These are phyloP conservation scores for Exsudoporus frostii DNA, from an alignment of 768 basidiomycete species.

Conservation along the genomic window DNA sequence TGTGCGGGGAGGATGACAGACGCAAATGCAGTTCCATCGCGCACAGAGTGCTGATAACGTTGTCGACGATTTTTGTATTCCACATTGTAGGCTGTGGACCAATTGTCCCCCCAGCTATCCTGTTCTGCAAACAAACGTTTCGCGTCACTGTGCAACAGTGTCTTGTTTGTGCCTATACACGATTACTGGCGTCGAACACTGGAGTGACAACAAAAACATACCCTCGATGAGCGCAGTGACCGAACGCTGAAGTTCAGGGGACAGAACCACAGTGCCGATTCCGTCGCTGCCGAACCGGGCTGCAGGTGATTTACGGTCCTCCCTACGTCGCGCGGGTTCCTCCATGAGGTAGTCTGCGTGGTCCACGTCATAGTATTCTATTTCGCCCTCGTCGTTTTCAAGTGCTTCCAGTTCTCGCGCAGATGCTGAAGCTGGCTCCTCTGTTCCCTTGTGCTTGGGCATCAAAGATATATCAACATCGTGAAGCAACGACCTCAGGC, in stretches of 20 bases:
- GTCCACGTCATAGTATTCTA: constrained; percentile 31
- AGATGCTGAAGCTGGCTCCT: constrained; percentile 14
- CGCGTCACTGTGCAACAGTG: constrained; percentile 63
- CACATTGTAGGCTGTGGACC: constrained; percentile 55
- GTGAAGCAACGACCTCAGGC: constrained; percentile 55
- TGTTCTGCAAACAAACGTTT: constrained; percentile 60
- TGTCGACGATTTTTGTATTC: constrained; percentile 61
- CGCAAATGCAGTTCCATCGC: constrained; percentile 83
- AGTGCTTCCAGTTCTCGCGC: constrained; percentile 57
- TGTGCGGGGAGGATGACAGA: constrained; percentile 83
- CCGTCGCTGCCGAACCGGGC: constrained; percentile 75
- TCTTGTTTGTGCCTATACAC: constrained; percentile 58
- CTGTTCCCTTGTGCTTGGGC: constrained; percentile 33
- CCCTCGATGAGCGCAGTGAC: constrained; percentile 69
- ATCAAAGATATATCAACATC: constrained; percentile 67
- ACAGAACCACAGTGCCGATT: constrained; percentile 69
- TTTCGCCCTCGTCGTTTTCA: constrained; percentile 34
- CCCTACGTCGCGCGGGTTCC: constrained; percentile 26
- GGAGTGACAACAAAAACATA: constrained; percentile 28
- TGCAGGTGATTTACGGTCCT: constrained; percentile 70
- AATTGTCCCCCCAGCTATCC: constrained; percentile 34
- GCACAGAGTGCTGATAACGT: constrained; percentile 52
- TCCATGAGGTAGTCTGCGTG: constrained; percentile 32
- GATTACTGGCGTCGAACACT: constrained; percentile 8
- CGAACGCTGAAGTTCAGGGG: constrained; percentile 64